A percentile compares a stretch with the other conserved stretches of the same genome.
Evolutionary conservation across 2,329 filamentous ascomycete genomes (phyloP).

Genomic region (Fonsecaea monophora): DNA sequence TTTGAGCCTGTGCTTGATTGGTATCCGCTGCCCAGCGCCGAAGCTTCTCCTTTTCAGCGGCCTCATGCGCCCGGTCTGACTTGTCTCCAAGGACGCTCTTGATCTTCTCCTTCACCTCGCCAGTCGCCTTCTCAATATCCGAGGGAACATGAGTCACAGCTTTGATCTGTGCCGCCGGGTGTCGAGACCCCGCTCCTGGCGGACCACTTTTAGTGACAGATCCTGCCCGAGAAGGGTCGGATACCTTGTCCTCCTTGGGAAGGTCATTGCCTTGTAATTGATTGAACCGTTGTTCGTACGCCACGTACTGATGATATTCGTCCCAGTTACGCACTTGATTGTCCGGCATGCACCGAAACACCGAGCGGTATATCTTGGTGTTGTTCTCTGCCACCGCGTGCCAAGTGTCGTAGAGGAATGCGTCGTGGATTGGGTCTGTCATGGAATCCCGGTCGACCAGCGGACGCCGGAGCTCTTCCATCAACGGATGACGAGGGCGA

Average conservation of each 20-base stretch:
- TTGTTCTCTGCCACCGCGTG: slow-evolving; percentile 88
- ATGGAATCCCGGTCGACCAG: slow-evolving; percentile 89
- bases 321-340: slow-evolving; percentile 92
- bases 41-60: slow-evolving; percentile 46
- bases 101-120: slow-evolving; percentile 45
- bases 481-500: slow-evolving; percentile 58
- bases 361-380: slow-evolving; percentile 88
- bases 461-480: slow-evolving; percentile 73
- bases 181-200: slow-evolving; percentile 46
- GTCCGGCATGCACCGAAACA: slow-evolving; percentile 97
- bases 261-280: slow-evolving; percentile 64
- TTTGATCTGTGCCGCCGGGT: slow-evolving; percentile 42
- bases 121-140: slow-evolving; percentile 43
- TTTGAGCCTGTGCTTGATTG: slow-evolving; percentile 45
- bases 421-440: slow-evolving; percentile 81
- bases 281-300: slow-evolving; percentile 79
- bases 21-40: slow-evolving; percentile 46
- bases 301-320: slow-evolving; percentile 83
- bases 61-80: slow-evolving; percentile 34
- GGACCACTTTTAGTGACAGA: slow-evolving; percentile 46
- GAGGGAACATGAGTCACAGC: slow-evolving; percentile 41
- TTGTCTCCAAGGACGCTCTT: slow-evolving; percentile 31
- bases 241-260: slow-evolving; percentile 25
- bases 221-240: slow-evolving; percentile 52
- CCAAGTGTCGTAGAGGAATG: slow-evolving; percentile 90